These are phyloP conservation scores for Suillus subaureus DNA, from an alignment of 768 basidiomycete species.

Conservation along the genomic window DNA sequence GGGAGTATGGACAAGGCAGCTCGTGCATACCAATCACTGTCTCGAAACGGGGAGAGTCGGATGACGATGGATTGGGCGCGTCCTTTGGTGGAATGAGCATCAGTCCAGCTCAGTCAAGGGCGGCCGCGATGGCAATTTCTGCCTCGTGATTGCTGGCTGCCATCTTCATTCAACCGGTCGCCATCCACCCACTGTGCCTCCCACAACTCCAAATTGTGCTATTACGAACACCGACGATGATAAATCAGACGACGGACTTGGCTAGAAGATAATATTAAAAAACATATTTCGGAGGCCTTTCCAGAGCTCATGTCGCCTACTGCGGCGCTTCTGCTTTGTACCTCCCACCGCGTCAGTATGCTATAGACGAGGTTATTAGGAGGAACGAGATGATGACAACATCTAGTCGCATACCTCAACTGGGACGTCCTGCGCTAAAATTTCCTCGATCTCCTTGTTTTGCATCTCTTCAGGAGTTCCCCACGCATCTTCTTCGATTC, in stretches of 20 bases:
- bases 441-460: background rate
- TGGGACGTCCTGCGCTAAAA: background rate
- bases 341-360: background rate
- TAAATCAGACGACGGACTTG: background rate
- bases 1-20: slow-evolving; percentile 6
- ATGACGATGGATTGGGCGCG: slow-evolving; percentile 58
- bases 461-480: background rate
- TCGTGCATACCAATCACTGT: slow-evolving; percentile 26
- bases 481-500: slow-evolving; percentile 2
- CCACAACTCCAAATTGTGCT: slow-evolving; percentile 1
- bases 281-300: slow-evolving; percentile 5
- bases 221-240: background rate
- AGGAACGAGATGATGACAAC: background rate
- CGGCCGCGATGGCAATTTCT: slow-evolving; percentile 15
- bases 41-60: slow-evolving; percentile 26
- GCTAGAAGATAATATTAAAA: slow-evolving; percentile 6
- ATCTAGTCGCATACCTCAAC: background rate
- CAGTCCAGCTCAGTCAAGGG: slow-evolving; percentile 54
- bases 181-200: background rate
- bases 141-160: background rate
- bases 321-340: slow-evolving; percentile 4
- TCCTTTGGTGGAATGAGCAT: slow-evolving; percentile 86
- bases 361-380: background rate
- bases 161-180: background rate
- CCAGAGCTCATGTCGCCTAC: slow-evolving; percentile 7